phyloP scores from a whole-genome alignment of 2,329 filamentous ascomycete genomes.

The Clonostachys rosea region DNA sequence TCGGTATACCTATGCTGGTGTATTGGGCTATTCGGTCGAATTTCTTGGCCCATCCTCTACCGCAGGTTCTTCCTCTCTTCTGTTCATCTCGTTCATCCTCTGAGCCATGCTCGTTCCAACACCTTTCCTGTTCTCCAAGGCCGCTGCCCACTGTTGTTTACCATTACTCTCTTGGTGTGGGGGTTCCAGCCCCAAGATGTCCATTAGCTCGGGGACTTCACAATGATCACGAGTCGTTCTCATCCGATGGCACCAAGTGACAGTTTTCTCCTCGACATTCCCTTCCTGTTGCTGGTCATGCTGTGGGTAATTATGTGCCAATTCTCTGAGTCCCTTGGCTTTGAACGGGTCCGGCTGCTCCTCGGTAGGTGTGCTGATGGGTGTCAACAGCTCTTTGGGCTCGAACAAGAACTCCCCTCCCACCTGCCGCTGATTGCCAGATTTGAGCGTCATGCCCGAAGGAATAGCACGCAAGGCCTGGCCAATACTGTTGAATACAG shows the following conservation, averaged over 20 bases:
- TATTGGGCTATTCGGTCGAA: too few relatives aligned
- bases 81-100: slow-evolving; percentile 38
- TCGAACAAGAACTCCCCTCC: slow-evolving; percentile 80
- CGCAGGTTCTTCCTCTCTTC: too few relatives aligned
- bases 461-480: slow-evolving; percentile 57
- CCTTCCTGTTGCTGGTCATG: slow-evolving; percentile 12
- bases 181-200: slow-evolving; percentile 51
- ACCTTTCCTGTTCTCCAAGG: slow-evolving; percentile 44
- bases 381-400: slow-evolving; percentile 36
- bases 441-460: slow-evolving; percentile 54
- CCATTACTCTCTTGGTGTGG: slow-evolving; percentile 23
- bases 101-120: slow-evolving; percentile 45
- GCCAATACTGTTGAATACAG: slow-evolving; percentile 44
- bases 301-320: too few relatives aligned
- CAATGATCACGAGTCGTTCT: slow-evolving; percentile 72
- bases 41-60: too few relatives aligned
- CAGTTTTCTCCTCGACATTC: slow-evolving; percentile 47
- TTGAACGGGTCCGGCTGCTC: slow-evolving; percentile 13
- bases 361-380: slow-evolving; percentile 35
- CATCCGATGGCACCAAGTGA: slow-evolving; percentile 83
- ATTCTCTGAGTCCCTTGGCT: neutral
- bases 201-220: slow-evolving; percentile 63
- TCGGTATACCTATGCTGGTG: too few relatives aligned
- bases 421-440: slow-evolving; percentile 63
- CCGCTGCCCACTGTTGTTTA: slow-evolving; percentile 36